These are phyloP conservation scores for Fusarium vanettenii DNA, from an alignment of 2,329 filamentous ascomycete species.

Conservation along the genomic window DNA sequence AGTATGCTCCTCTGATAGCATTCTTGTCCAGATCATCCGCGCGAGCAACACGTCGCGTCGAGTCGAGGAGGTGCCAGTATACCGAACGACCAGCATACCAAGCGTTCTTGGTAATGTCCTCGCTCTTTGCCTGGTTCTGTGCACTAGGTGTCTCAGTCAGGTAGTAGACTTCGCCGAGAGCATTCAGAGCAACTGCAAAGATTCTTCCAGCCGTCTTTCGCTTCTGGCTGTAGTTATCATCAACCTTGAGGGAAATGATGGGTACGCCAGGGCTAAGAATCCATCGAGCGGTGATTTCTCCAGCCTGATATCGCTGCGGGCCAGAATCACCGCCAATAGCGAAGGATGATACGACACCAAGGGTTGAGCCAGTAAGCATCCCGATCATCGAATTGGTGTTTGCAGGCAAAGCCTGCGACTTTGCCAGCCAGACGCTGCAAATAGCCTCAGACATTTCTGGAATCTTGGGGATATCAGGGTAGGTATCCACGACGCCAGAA, in stretches of 20 bases:
- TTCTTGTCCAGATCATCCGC: conserved; percentile 79
- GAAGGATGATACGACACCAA: conserved; percentile 86
- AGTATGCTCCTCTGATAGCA: conserved; percentile 78
- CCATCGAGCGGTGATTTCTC: conserved; percentile 90
- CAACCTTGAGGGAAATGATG: conserved; percentile 84
- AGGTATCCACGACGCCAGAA: conserved; percentile 68
- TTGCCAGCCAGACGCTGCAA: conserved; percentile 90
- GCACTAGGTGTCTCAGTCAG: conserved; percentile 76
- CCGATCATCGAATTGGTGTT: conserved; percentile 83
- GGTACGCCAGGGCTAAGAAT: conserved; percentile 92
- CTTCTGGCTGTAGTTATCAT: conserved; percentile 81
- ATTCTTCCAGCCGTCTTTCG: conserved; percentile 77
- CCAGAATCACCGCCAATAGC: conserved; percentile 72
- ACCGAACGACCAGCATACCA: conserved; percentile 85
- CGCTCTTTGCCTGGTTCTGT: conserved; percentile 58
- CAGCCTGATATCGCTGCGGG: conserved; percentile 73
- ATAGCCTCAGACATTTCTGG: conserved; percentile 77
- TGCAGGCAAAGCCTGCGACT: conserved; percentile 76
- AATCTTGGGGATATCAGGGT: conserved; percentile 81
- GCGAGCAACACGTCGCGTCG: conserved; percentile 77
- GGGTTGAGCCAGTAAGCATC: conserved; percentile 84
- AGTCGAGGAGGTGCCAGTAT: conserved; percentile 84
- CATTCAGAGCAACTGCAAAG: conserved; percentile 95
- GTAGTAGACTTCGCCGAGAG: conserved; percentile 91
- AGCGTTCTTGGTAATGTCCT: conserved; percentile 73